A percentile compares a stretch with the other conserved stretches of the same genome.
Evolutionary conservation across 768 basidiomycete genomes (phyloP).

Genomic region (Pulveroboletus frians): DNA sequence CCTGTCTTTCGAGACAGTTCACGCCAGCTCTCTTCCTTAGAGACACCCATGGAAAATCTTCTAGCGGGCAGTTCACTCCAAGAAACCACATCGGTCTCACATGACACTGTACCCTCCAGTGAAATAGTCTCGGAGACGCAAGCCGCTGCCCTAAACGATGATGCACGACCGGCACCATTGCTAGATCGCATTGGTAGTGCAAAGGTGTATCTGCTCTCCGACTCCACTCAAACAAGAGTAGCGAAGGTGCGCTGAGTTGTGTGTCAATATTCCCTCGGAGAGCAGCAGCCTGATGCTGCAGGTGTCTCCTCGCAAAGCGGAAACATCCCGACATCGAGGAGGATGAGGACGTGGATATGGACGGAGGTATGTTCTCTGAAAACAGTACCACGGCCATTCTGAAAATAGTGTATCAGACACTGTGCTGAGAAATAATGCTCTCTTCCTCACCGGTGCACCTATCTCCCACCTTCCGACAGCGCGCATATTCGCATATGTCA

Average conservation of each 20-base stretch:
- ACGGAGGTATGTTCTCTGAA: slow-evolving; percentile 27
- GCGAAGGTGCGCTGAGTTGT: slow-evolving; percentile 67
- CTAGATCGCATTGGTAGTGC: slow-evolving; percentile 65
- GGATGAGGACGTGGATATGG: slow-evolving; percentile 33
- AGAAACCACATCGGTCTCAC: slow-evolving; percentile 38
- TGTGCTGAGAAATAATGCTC: slow-evolving; percentile 54
- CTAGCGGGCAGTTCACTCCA: slow-evolving; percentile 33
- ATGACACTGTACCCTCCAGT: slow-evolving; percentile 53
- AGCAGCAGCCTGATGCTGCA: slow-evolving; percentile 43
- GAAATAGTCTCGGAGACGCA: slow-evolving; percentile 41
- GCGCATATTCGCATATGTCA: slow-evolving; percentile 76
- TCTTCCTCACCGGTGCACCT: slow-evolving; percentile 67
- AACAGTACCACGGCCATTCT: neutral
- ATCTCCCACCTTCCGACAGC: slow-evolving; percentile 72
- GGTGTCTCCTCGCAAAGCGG: slow-evolving; percentile 32
- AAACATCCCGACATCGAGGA: slow-evolving; percentile 44
- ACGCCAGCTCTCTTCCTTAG: no score
- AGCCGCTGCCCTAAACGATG: slow-evolving; percentile 29
- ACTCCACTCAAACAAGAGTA: slow-evolving; percentile 51
- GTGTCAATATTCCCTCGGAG: slow-evolving; percentile 33
- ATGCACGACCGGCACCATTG: slow-evolving; percentile 31
- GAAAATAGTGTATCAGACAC: slow-evolving; percentile 34
- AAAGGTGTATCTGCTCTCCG: slow-evolving; percentile 76
- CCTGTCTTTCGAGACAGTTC: no score
- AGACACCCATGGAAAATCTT: slow-evolving; percentile 44